Conservation (phyloP, 139 green algal species). For the Coelastrella sp. region DNA sequence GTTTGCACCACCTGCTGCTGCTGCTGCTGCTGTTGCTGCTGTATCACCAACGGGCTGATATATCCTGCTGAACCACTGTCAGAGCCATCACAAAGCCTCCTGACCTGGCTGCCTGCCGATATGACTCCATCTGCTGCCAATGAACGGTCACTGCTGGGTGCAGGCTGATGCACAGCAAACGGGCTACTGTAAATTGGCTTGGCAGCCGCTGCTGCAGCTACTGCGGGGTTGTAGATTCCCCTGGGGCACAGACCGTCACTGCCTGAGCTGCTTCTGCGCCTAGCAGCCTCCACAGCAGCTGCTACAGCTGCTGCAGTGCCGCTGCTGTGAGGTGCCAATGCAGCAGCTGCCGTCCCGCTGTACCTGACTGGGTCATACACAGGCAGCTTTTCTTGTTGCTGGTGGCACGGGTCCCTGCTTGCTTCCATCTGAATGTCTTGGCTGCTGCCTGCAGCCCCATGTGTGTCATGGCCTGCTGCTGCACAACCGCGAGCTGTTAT, state of each 20-base stretch:
- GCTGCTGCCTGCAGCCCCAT: background rate
- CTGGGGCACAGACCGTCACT: too few species aligned
- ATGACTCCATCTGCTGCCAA: background rate
- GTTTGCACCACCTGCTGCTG: background rate
- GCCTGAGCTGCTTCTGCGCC: background rate
- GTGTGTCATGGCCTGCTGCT: too few species aligned
- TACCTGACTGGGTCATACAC: background rate
- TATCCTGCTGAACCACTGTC: background rate
- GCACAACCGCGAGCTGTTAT: too few species aligned
- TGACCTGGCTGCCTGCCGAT: background rate
- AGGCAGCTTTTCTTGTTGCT: background rate
- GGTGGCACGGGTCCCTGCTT: too few species aligned
- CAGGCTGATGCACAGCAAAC: too few species aligned
- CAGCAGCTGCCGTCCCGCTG: background rate
- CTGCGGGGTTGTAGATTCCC: background rate
- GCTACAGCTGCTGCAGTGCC: background rate
- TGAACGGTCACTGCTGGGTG: too few species aligned
- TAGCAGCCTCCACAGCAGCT: background rate
- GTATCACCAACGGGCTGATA: too few species aligned
- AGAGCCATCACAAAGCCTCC: background rate
- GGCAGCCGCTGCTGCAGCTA: slow-evolving; percentile 16
- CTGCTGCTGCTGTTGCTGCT: background rate
- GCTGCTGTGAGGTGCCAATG: background rate
- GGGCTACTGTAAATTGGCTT: too few species aligned
- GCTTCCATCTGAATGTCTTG: background rate